A percentile compares a stretch with the other conserved stretches of the same genome.
Evolutionary conservation across 2,329 filamentous ascomycete species (phyloP).

Genomic region (Phialemoniopsis sp.): DNA sequence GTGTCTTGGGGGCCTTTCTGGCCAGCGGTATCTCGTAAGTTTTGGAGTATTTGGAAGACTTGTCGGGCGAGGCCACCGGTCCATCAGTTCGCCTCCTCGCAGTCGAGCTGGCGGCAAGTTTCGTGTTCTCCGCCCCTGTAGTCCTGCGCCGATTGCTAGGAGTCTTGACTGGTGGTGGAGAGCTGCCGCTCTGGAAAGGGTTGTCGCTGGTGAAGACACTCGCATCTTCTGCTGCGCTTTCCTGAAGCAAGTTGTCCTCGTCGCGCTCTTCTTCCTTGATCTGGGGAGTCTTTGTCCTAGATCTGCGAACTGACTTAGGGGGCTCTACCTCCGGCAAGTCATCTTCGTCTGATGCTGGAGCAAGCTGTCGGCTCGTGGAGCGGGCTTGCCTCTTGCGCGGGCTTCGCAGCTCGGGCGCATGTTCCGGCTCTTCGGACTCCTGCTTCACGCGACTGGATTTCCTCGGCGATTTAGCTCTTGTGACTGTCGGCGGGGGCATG

Average conservation of each 20-base stretch:
- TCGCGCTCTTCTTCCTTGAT: conserved; percentile 52
- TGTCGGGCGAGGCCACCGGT: conserved; percentile 43
- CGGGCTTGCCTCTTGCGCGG: conserved; percentile 52
- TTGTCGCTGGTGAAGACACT: conserved; percentile 85
- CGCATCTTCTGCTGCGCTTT: conserved; percentile 31
- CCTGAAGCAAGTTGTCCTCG: conserved; percentile 23
- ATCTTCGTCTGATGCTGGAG: conserved; percentile 46
- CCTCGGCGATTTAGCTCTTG: conserved; percentile 49
- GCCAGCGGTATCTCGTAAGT: conserved; percentile 54
- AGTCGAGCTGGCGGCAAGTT: conserved; percentile 2
- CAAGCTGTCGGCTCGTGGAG: conserved; percentile 48
- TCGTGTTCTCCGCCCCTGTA: conserved; percentile 34
- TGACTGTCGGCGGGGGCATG: conserved; percentile 39
- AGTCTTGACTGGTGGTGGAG: conserved; percentile 49
- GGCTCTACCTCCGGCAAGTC: conserved; percentile 37
- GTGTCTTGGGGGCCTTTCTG: conserved; percentile 25
- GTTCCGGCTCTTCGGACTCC: conserved; percentile 44
- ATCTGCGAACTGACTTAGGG: conserved; percentile 43
- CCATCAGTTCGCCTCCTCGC: conserved; percentile 27
- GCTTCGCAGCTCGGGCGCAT: conserved; percentile 25
- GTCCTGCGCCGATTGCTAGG: conserved; percentile 46
- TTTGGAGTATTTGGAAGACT: conserved; percentile 48
- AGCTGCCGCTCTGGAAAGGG: conserved; percentile 85
- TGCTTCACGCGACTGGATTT: conserved; percentile 48
- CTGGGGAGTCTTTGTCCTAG: conserved; percentile 48